These are phyloP conservation scores for Boletus eberwhitei DNA, from an alignment of 768 basidiomycete genomes.

Conservation along the genomic window DNA sequence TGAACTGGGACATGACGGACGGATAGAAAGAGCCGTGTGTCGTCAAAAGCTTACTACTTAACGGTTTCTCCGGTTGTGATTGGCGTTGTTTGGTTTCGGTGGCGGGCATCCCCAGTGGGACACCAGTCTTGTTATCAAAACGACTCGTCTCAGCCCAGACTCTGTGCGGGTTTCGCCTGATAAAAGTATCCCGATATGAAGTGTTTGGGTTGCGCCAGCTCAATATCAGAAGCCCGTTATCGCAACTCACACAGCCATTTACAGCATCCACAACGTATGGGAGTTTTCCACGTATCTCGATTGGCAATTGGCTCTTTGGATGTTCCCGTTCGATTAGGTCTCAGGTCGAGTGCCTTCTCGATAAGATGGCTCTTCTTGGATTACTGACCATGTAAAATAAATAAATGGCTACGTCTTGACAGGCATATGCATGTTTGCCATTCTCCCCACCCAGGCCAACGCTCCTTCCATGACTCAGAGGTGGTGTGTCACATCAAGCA, in stretches of 20 bases:
- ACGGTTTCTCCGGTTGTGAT: constrained; percentile 14
- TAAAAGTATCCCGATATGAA: not conserved
- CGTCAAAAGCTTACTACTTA: constrained; percentile 21
- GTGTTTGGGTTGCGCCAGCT: not conserved
- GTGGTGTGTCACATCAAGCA: not conserved
- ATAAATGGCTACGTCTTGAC: too few species aligned
- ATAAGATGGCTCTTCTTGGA: too few species aligned
- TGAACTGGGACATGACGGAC: constrained; percentile 34
- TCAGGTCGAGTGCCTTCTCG: too few species aligned
- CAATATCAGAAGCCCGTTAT: not conserved
- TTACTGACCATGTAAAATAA: too few species aligned
- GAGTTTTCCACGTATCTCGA: not conserved
- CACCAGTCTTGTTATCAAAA: not conserved
- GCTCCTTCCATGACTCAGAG: too few species aligned
- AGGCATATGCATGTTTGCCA: too few species aligned
- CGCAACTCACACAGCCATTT: not conserved
- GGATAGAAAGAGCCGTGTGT: constrained; percentile 13
- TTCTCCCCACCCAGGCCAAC: too few species aligned
- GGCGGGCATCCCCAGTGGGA: constrained; percentile 10
- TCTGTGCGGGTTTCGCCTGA: not conserved
- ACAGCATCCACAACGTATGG: not conserved
- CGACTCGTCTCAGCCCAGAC: not conserved
- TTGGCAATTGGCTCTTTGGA: not conserved
- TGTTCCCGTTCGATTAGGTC: too few species aligned
- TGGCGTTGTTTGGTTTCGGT: constrained; percentile 29